These are phyloP conservation scores for Heritiera fomes DNA, from an alignment of 345 rosid genomes.

Conservation along the genomic window DNA sequence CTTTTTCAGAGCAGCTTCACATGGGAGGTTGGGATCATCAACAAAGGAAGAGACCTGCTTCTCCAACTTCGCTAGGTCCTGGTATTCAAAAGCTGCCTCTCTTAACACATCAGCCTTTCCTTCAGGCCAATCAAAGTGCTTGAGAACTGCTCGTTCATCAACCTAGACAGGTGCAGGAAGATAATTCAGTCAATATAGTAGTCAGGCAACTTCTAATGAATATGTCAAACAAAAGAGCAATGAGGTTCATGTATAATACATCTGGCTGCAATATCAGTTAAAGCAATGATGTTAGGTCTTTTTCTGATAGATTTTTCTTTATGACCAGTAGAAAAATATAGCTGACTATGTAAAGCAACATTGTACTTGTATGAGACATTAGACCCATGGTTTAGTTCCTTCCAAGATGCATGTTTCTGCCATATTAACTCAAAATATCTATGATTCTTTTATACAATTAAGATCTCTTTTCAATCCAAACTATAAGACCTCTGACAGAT, in stretches of 20 bases:
- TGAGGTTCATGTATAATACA: neutral
- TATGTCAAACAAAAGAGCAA: neutral
- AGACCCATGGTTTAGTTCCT: neutral
- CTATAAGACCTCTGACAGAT: neutral
- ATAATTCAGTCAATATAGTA: neutral
- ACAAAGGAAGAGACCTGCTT: conserved; percentile 73
- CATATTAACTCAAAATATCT: neutral
- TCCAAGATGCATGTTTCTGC: conserved; percentile 16
- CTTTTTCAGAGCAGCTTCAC: conserved; percentile 89
- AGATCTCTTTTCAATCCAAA: conserved; percentile 4
- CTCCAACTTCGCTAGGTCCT: conserved; percentile 87
- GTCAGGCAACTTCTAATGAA: neutral
- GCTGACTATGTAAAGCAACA: neutral
- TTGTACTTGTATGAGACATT: neutral
- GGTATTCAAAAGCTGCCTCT: conserved; percentile 97
- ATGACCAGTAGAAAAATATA: neutral
- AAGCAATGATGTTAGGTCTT: neutral
- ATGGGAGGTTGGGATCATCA: conserved; percentile 80
- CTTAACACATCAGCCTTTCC: conserved; percentile 95
- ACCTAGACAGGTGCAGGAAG: conserved; percentile 48
- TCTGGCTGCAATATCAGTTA: neutral
- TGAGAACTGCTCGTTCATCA: conserved; percentile 96
- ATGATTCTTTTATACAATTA: conserved; percentile 1
- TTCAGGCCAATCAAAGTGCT: conserved; percentile 99
- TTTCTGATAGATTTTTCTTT: neutral